Conservation (phyloP, 2,329 filamentous ascomycete species). For the Erysiphe pulchra region DNA sequence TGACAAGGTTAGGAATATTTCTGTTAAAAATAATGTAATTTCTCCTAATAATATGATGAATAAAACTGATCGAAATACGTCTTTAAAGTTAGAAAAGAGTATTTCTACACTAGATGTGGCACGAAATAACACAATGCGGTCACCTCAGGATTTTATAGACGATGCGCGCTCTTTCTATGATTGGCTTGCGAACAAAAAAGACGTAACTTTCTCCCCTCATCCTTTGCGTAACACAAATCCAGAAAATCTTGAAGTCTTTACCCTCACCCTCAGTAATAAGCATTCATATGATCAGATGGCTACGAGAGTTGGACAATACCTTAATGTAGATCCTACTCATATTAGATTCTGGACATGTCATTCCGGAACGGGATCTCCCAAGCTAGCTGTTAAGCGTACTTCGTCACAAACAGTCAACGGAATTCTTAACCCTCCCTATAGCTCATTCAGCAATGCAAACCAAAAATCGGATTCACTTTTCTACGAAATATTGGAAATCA, state of each 20-base stretch:
- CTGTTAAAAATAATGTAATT: neutral
- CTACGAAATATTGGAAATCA: conserved; percentile 88
- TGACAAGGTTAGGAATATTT: neutral
- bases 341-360: conserved; percentile 80
- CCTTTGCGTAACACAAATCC: conserved; percentile 23
- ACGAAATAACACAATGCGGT: neutral
- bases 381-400: conserved; percentile 49
- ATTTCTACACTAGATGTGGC: neutral
- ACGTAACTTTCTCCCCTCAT: conserved; percentile 52
- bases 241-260: conserved; percentile 39
- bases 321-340: conserved; percentile 61
- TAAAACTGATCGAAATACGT: neutral
- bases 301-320: conserved; percentile 53
- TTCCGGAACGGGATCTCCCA: conserved; percentile 48
- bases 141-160: conserved; percentile 17
- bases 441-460: conserved; percentile 40
- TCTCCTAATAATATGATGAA: neutral
- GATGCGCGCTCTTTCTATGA: conserved; percentile 82
- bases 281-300: conserved; percentile 74
- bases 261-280: conserved; percentile 59
- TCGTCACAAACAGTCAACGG: conserved; percentile 39
- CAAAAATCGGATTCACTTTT: conserved; percentile 59
- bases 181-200: conserved; percentile 63
- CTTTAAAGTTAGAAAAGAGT: neutral
- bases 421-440: conserved; percentile 55